Conservation (phyloP, 257 asterid species). For the Solanum verrucosum region DNA sequence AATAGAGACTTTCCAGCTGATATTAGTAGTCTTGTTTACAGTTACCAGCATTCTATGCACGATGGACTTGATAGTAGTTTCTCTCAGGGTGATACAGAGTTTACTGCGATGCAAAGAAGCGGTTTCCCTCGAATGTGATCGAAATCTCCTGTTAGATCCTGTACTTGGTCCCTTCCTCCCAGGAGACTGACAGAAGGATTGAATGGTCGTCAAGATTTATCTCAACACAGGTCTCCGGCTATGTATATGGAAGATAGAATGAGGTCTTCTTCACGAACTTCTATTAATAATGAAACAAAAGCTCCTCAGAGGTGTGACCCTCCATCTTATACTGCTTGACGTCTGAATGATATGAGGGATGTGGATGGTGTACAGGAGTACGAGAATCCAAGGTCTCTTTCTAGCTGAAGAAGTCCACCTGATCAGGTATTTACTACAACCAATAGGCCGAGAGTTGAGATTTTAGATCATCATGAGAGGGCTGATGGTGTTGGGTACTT, state of each 20-base stretch:
- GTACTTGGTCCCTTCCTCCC: conserved; percentile 56
- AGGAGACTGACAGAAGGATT: conserved; percentile 30
- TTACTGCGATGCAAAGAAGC: no score
- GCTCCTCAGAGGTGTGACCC: no score
- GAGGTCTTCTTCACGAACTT: conserved; percentile 21
- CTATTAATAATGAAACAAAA: no score
- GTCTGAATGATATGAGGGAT: conserved; percentile 43
- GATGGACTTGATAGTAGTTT: conserved; percentile 36
- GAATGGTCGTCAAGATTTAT: conserved; percentile 24
- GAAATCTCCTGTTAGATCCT: no score
- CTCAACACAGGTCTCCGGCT: conserved; percentile 47
- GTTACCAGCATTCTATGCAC: conserved; percentile 32
- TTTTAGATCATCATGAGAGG: no score
- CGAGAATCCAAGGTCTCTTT: conserved; percentile 29
- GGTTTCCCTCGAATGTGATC: no score
- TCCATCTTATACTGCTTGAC: conserved; percentile 20
- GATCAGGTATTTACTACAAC: no score
- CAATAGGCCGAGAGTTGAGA: no score
- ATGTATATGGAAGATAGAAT: conserved; percentile 48
- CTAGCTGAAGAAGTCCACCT: neutral
- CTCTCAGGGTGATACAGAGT: conserved; percentile 32
- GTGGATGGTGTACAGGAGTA: conserved; percentile 42
- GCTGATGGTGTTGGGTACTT: no score
- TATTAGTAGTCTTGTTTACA: neutral
- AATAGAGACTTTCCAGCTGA: conserved; percentile 40